Evolutionary conservation across 306 rosid species (phyloP).

Genomic region (Leucaena leucocephala): DNA sequence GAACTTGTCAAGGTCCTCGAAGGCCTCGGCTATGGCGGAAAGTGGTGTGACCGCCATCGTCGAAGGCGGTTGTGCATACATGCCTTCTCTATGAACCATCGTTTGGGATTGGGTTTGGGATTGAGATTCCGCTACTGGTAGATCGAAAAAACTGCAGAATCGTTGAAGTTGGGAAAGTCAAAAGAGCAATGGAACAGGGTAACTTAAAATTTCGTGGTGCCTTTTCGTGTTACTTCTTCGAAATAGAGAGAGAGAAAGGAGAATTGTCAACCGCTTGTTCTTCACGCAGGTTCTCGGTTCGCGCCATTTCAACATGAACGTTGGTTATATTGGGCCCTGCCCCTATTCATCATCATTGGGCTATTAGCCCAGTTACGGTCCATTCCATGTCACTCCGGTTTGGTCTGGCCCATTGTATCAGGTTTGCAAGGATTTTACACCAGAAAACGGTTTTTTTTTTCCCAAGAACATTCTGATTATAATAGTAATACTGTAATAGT

Average conservation of each 20-base stretch:
- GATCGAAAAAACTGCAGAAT: not conserved
- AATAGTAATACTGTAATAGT: too few species aligned
- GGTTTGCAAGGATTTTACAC: too few species aligned
- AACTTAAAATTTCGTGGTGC: not conserved
- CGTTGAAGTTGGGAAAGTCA: not conserved
- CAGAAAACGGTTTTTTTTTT: too few species aligned
- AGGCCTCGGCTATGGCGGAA: constrained; percentile 70
- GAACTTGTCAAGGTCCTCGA: constrained; percentile 54
- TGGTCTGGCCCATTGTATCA: not conserved
- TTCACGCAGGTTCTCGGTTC: not conserved
- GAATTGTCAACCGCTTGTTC: not conserved
- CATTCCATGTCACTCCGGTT: not conserved
- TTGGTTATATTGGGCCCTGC: not conserved
- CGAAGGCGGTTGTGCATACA: constrained; percentile 27
- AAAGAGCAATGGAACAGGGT: not conserved
- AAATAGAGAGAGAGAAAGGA: not conserved
- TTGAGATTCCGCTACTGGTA: not conserved
- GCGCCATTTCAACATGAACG: constrained; percentile 18
- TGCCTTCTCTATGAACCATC: constrained; percentile 31
- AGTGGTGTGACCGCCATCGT: constrained; percentile 53
- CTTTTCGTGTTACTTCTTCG: not conserved
- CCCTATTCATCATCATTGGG: not conserved
- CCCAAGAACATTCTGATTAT: too few species aligned
- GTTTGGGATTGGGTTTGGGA: not conserved
- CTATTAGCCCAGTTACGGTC: not conserved